Evolutionary conservation across 2,329 filamentous ascomycete species (phyloP), one percentile per base, ranked within the genome.

Genomic region (Penicillium sclerotigenum): DNA sequence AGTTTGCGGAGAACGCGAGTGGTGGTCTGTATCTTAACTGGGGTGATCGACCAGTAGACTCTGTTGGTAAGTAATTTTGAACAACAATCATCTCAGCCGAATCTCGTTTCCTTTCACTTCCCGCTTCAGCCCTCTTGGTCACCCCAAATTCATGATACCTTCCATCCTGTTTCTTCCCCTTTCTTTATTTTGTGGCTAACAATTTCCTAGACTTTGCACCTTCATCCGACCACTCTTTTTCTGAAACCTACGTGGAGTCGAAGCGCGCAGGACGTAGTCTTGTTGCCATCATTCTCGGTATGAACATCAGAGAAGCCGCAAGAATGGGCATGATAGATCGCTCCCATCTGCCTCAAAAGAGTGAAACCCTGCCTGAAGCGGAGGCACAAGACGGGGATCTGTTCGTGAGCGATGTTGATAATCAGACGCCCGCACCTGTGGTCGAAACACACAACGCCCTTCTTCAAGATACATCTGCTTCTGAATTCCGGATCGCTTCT

Each of bases 281-380:
- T n/a, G 78, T 80, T 22, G 80, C 83, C 9, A 71, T 87, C 28
- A 80, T 86, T 51, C 77, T 81, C 63, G 83, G 83, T 14, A 72
- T 84, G 67, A 79, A 72, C 42, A 77, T 85, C 43, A 72, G 73
- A 42, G 75, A 81, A 62, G 82, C 84, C 18, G 75, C 74, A 40
- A 71, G 68, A 16, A 68, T 76, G 42, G 80, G 79, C 9, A 75
- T 83, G 72, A 71, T 85, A 40, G 76, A 80, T n/a, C 71, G 72
- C 9, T 69, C 68, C 24, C 67, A 72, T 16, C 64, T 78, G 24
- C 64, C 63, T 29, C 57, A 64, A 43, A 66, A 70, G 50, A 60
- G 61, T 47, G 43, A 59, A 49, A 51, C 58, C 16, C 58, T 64
- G 50, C 58, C 60, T 33, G 62, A 67, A 31, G 64, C 71, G 43